phyloP scores from a whole-genome alignment of 371 early-diverging fungal species.

The Syncephalastrum monosporum region DNA sequence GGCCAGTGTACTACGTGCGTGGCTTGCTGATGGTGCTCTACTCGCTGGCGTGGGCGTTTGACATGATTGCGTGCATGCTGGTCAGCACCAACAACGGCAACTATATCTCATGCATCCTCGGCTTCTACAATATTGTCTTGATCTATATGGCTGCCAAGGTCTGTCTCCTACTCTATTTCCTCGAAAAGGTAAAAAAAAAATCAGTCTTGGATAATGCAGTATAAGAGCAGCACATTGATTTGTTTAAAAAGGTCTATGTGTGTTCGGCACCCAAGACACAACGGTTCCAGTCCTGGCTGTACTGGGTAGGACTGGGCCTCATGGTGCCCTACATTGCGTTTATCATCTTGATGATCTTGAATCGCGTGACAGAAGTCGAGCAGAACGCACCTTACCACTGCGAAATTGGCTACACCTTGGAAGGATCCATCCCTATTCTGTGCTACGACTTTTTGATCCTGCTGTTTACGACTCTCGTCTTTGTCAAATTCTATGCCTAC shows the following conservation, averaged over 20 bases:
- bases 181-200: slow-evolving; percentile 38
- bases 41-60: slow-evolving; percentile 32
- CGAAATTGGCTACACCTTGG: slow-evolving; percentile 38
- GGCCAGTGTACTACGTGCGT: slow-evolving; percentile 37
- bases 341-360: slow-evolving; percentile 41
- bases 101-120: slow-evolving; percentile 29
- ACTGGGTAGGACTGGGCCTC: slow-evolving; percentile 42
- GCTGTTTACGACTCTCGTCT: slow-evolving; percentile 33
- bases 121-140: slow-evolving; percentile 35
- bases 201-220: slow-evolving; percentile 7
- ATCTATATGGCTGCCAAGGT: slow-evolving; percentile 37
- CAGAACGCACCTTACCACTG: slow-evolving; percentile 38
- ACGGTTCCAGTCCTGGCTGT: slow-evolving; percentile 40
- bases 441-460: slow-evolving; percentile 47
- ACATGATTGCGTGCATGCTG: slow-evolving; percentile 29
- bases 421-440: slow-evolving; percentile 46
- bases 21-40: slow-evolving; percentile 35
- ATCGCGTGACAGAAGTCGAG: slow-evolving; percentile 24
- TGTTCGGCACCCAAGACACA: slow-evolving; percentile 41
- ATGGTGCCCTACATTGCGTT: slow-evolving; percentile 43
- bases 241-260: slow-evolving; percentile 33
- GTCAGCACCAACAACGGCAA: slow-evolving; percentile 46
- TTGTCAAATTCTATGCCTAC: slow-evolving; percentile 43
- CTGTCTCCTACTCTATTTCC: slow-evolving; percentile 41
- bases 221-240: slow-evolving; percentile 14